Conservation (phyloP, 495 filamentous ascomycete species). For the Penicillium daleae region DNA sequence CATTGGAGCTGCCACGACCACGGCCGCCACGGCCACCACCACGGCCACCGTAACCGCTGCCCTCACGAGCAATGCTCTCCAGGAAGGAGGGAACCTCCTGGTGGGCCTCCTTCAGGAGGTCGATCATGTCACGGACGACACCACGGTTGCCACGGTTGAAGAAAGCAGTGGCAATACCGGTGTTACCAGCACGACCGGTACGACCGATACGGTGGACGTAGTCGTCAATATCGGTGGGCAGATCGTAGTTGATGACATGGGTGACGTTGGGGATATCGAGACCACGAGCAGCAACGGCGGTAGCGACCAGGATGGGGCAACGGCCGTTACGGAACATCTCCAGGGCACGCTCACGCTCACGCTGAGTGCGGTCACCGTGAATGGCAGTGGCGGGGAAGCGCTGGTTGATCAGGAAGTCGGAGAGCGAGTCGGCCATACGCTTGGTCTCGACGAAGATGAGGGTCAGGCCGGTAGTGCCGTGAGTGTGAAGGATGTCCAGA, state of each 20-base stretch:
- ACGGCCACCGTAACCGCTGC: constrained; percentile 75
- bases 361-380: constrained; percentile 97
- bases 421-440: constrained; percentile 97
- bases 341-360: constrained; percentile 95
- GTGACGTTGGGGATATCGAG: constrained; percentile 98
- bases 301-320: constrained; percentile 95
- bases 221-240: constrained; percentile 98
- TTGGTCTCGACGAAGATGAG: constrained; percentile 99
- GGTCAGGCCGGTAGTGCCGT: constrained; percentile 81
- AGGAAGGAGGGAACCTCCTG: constrained; percentile 94
- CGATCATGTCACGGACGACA: constrained; percentile 92
- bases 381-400: constrained; percentile 98
- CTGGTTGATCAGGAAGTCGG: constrained; percentile 97
- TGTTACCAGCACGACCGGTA: constrained; percentile 99
- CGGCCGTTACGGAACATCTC: constrained; percentile 96
- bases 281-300: constrained; percentile 92
- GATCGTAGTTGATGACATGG: constrained; percentile 98
- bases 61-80: constrained; percentile 94
- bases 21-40: constrained; percentile 71
- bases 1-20: constrained; percentile 59
- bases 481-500: constrained; percentile 94
- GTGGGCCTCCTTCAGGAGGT: constrained; percentile 96
- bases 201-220: constrained; percentile 99
- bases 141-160: constrained; percentile 99
- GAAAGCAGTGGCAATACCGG: constrained; percentile 96